Base-by-base conservation (phyloP, 2,329 filamentous ascomycete species). In the Calonectria leucothoes region DNA sequence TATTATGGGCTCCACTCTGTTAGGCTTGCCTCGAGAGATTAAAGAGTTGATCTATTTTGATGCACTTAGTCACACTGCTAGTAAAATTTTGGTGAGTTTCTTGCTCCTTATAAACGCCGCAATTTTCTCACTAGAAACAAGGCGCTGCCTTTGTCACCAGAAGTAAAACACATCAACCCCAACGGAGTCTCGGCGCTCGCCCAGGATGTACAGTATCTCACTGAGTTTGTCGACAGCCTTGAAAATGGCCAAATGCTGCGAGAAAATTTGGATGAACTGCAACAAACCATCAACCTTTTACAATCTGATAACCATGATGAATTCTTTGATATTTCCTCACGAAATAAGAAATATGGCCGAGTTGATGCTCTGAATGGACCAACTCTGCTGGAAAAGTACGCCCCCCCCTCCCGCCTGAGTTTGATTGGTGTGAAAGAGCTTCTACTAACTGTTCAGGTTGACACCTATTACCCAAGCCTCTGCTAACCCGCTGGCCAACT, bases 21-120 rank as follows among this genome's bases (percentile, higher is more conserved):
- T 99, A 2, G 96, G 96, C 1, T 87, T 99, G n/a, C 97, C 97
- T 0, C 93, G 95, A 35, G 95, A 98, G 81, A 98, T 99, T 84
- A 98, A 98, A 83, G 95, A 98, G 83, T 92, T 98, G 70, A 98
- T 99, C 79, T 98, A 99, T 86, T 98, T 98, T 82, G 97, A 98
- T 82, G 97, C 97, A 0, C 90, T 99, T 42, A 95, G 93, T 69
- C 97, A 99, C 84, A 95, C 97, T 2, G 93, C 95, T 4, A 94
- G 94, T 74, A 95, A 94, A 84, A 97, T 98, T 70, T 85, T 98
- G 75, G 93, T 94, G 82, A 78, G 89, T 81, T 12, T 6, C 20
- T 11, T 39, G 10, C 23, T 31, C 23, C 27, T 8, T n/a, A 1
- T 33, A 17, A 14, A 37, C 42, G 29, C 57, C 17, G 8, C 15